Conservation (phyloP, 208 protist species). For the Leishmania arabica region DNA sequence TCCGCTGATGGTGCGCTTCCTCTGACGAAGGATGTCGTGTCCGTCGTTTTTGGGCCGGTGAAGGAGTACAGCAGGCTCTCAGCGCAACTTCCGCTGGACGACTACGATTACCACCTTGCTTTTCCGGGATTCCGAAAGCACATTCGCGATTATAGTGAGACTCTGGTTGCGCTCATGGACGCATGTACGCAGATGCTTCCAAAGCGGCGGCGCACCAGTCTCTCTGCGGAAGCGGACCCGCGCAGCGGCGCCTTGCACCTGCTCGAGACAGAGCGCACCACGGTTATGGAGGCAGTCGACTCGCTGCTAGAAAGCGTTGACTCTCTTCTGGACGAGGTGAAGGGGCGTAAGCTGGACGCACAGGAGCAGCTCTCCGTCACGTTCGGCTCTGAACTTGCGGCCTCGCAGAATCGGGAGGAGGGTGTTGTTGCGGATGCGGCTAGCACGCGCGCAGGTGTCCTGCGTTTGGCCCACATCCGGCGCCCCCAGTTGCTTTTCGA, state of each 20-base stretch:
- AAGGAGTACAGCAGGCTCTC: conserved; percentile 75
- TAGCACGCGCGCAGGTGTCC: conserved; percentile 11
- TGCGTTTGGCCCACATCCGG: conserved; percentile 36
- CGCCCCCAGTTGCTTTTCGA: conserved; percentile 85
- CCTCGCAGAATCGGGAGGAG: conserved; percentile 8
- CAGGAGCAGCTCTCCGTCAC: conserved; percentile 79
- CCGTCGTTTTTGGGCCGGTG: conserved; percentile 56
- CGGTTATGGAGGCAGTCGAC: conserved; percentile 86
- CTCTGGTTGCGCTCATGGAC: conserved; percentile 68
- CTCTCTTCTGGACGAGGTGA: conserved; percentile 76
- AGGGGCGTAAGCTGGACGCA: conserved; percentile 58
- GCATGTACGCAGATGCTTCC: conserved; percentile 67
- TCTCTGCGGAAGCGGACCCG: conserved; percentile 20
- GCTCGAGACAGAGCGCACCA: conserved; percentile 50
- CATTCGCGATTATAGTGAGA: conserved; percentile 57
- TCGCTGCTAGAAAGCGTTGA: conserved; percentile 87
- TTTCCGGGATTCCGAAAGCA: conserved; percentile 79
- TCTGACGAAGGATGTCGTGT: conserved; percentile 62
- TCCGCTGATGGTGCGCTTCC: conserved; percentile 25
- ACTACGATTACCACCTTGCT: conserved; percentile 86
- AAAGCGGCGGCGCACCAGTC: conserved; percentile 52
- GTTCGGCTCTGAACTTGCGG: conserved; percentile 71
- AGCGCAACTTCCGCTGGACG: conserved; percentile 56
- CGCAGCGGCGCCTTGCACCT: conserved; percentile 33
- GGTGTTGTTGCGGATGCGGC: not conserved